Percentiles rank a stretch among this genome's conserved stretches.
Conservation (phyloP, 139 green algal species). For the Picochlorum costavermella region DNA sequence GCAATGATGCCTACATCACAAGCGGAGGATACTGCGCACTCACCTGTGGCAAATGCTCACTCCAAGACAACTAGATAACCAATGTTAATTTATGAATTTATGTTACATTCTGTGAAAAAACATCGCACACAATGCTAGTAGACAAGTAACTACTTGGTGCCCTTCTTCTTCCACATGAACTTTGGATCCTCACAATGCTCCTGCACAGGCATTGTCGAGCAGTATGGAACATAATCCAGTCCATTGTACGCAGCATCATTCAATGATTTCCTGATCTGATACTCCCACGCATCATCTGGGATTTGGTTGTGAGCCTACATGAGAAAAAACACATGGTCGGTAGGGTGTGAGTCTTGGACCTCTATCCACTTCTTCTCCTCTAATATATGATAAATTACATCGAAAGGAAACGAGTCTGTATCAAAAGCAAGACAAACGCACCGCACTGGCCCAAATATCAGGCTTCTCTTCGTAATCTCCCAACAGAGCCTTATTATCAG, state of each 20-base stretch:
- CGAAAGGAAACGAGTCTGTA: neutral
- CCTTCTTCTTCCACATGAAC: conserved; percentile 49
- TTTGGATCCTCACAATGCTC: conserved; percentile 38
- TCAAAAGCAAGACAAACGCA: conserved; percentile 8
- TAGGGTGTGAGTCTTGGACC: neutral
- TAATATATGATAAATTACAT: neutral
- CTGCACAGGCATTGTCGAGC: conserved; percentile 59
- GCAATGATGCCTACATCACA: too few relatives aligned
- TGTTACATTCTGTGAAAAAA: too few relatives aligned
- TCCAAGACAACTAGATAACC: too few relatives aligned
- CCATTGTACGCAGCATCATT: conserved; percentile 64
- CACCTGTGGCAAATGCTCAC: too few relatives aligned
- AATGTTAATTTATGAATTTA: too few relatives aligned
- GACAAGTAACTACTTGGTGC: neutral
- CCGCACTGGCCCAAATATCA: conserved; percentile 38
- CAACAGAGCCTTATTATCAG: neutral
- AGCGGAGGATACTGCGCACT: too few relatives aligned
- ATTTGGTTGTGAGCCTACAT: conserved; percentile 38
- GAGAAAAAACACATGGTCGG: neutral
- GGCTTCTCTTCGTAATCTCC: conserved; percentile 12
- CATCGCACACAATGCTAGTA: too few relatives aligned
- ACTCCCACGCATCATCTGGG: conserved; percentile 58
- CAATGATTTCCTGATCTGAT: conserved; percentile 55
- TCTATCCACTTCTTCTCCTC: neutral
- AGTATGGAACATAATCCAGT: conserved; percentile 56